A percentile compares a stretch with the other conserved stretches of the same genome.
Evolutionary conservation across 2,329 filamentous ascomycete genomes (phyloP).

Genomic region (Trichoderma harzianum): DNA sequence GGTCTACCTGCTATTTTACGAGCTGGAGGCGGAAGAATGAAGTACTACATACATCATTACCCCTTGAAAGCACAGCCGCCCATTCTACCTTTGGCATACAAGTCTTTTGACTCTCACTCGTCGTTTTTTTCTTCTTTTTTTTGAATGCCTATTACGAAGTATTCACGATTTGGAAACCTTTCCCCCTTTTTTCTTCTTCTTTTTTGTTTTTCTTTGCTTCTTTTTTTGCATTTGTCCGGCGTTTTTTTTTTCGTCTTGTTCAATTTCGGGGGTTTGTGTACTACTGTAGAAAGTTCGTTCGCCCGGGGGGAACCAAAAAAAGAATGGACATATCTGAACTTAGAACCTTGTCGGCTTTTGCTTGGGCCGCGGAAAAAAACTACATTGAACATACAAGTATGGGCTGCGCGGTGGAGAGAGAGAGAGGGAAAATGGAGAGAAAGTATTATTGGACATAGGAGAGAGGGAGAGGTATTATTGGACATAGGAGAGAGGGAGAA

Average conservation of each 20-base stretch:
- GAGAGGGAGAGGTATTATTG: background rate
- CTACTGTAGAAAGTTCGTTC: background rate
- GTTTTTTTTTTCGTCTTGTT: conserved; percentile 9
- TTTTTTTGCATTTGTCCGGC: conserved; percentile 14
- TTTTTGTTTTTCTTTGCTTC: background rate
- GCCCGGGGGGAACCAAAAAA: background rate
- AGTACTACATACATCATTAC: background rate
- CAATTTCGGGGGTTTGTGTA: background rate
- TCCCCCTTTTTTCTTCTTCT: background rate
- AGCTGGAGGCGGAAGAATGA: conserved; percentile 60
- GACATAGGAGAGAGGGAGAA: background rate
- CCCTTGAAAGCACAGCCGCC: background rate
- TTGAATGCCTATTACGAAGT: background rate
- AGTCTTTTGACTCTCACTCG: too few relatives aligned
- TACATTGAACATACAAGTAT: background rate
- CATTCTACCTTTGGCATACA: background rate
- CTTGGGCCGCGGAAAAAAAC: background rate
- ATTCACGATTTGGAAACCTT: background rate
- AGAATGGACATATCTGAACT: background rate
- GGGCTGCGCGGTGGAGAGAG: background rate
- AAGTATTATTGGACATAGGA: background rate
- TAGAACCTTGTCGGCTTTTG: conserved; percentile 4
- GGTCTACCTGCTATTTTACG: conserved; percentile 95
- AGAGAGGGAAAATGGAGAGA: background rate
- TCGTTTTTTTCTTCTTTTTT: background rate